Base-by-base conservation (phyloP, 1,284 basidiomycete genomes). In the Peniophora sp. region DNA sequence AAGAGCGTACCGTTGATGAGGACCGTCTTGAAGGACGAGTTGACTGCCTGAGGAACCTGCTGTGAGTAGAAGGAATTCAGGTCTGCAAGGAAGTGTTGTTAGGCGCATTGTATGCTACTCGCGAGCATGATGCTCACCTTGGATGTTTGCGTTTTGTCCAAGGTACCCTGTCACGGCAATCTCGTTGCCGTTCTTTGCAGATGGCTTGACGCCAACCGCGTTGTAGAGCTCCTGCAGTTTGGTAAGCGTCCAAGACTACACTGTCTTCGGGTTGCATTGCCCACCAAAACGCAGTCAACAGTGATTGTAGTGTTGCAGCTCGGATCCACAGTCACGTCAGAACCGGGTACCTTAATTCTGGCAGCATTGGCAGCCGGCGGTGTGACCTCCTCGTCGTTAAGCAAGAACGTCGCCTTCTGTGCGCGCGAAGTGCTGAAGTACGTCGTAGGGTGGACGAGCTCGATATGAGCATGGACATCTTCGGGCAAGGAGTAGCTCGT, bases 401-500 rank as follows among this genome's bases (percentile, higher is more conserved):
- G 68, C 44, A 59, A 66, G 50, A 80, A 65, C 0, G 73, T 79
- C 11, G 77, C 73, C 54, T 63, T 75, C 54, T 73, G 68, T 12
- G 64, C 64, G 52, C 67, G 74, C 55, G 75, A 70, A 27, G 74
- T 75, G 47, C 74, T 71, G 60, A 89, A 90, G 63, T 82, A 74
- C 0, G 85, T 87, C 1, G 88, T 90, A 0, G 88, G 88, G 53
- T 86, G 83, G 38, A 90, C 70, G 44, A 89, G 65, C 47, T 90
- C 85, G 45, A 89, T 63, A 59, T 89, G 85, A 2, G 68, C 66
- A 55, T 82, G 74, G 22, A 91, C 62, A 51, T 74, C 55, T 50
- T 69, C 70, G 0, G 88, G 88, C 2, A 91, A 67, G 57, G 81
- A 82, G 65, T 89, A 91, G 46, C 70, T 70, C 3, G 78, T 81